phyloP scores from a whole-genome alignment of 2,329 filamentous ascomycete genomes.

The Colletotrichum noveboracense region DNA sequence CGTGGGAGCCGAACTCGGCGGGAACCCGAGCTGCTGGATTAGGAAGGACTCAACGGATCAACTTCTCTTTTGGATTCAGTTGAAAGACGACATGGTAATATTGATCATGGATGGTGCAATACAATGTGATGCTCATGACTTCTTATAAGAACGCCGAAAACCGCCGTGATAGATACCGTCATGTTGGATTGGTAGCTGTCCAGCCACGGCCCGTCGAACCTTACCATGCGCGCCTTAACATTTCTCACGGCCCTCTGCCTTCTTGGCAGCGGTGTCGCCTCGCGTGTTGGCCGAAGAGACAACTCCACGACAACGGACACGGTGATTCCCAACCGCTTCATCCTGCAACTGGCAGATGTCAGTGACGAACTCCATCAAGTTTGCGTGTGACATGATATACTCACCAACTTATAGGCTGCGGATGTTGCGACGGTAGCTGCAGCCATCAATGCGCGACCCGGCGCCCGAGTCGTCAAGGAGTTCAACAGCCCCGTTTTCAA shows the following conservation, averaged over 20 bases:
- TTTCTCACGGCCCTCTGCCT: background rate
- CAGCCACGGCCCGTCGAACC: background rate
- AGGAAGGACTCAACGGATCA: background rate
- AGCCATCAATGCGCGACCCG: background rate
- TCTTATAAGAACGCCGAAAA: background rate
- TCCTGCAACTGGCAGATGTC: background rate
- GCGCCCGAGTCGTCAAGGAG: background rate
- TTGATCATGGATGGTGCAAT: background rate
- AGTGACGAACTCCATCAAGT: background rate
- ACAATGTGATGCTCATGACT: background rate
- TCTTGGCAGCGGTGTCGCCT: background rate
- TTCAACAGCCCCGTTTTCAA: slow-evolving; percentile 2
- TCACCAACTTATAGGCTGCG: background rate
- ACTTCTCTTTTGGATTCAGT: background rate
- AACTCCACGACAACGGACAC: background rate
- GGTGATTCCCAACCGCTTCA: background rate
- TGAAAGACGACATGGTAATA: background rate
- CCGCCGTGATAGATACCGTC: background rate
- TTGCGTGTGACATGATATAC: background rate
- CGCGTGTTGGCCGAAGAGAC: background rate
- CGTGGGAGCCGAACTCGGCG: background rate
- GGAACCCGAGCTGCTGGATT: background rate
- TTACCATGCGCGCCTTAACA: background rate
- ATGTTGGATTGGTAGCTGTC: background rate
- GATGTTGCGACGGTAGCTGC: background rate